Percentiles rank a stretch among this genome's conserved stretches.
These are phyloP conservation scores for Rhodotorula babjevae DNA, from an alignment of 768 basidiomycete species.

Conservation along the genomic window DNA sequence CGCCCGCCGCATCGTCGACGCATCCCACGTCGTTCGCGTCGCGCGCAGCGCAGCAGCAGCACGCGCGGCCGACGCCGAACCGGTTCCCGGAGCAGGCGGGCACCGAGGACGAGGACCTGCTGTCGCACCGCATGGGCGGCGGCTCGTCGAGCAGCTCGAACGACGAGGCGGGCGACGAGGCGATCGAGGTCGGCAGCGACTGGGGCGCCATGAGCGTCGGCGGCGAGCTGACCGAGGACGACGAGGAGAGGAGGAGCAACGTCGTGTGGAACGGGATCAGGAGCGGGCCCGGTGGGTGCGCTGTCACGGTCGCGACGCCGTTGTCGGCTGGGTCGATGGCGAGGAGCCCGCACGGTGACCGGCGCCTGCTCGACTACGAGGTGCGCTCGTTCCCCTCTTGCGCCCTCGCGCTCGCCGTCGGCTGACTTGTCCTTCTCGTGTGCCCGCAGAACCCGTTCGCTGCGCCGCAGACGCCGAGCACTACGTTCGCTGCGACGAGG, in stretches of 20 bases:
- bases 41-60: background rate
- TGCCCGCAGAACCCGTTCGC: background rate
- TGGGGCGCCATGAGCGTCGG: slow-evolving; percentile 33
- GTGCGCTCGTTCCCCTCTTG: background rate
- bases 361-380: slow-evolving; percentile 29
- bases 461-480: slow-evolving; percentile 28
- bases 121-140: background rate
- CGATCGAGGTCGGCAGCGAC: slow-evolving; percentile 24
- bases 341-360: slow-evolving; percentile 20
- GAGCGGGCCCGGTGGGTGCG: slow-evolving; percentile 17
- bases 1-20: background rate
- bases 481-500: slow-evolving; percentile 8
- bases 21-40: background rate
- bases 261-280: slow-evolving; percentile 38
- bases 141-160: background rate
- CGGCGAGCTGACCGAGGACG: slow-evolving; percentile 27
- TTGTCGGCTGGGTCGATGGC: background rate
- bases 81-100: slow-evolving; percentile 31
- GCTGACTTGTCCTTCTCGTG: too few relatives aligned
- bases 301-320: background rate
- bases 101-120: slow-evolving; percentile 7
- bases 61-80: slow-evolving; percentile 21
- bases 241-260: slow-evolving; percentile 23
- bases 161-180: slow-evolving; percentile 6
- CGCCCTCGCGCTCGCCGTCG: too few relatives aligned